Evolutionary conservation across 2,329 filamentous ascomycete species (phyloP).

Genomic region (Aspergillus jensenii): DNA sequence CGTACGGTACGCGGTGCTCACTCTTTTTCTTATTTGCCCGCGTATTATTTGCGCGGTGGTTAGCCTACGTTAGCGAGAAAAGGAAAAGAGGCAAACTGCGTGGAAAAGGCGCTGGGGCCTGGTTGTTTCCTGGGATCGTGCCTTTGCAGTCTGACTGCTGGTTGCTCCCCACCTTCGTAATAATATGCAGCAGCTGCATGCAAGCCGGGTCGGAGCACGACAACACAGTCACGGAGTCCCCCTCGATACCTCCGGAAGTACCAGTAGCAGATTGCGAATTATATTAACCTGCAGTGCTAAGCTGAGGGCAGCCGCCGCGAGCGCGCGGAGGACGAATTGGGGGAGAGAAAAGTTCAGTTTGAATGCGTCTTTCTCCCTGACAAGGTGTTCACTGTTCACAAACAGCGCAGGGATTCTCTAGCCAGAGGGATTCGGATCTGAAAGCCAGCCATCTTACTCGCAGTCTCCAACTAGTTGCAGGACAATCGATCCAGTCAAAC

Average conservation of each 20-base stretch:
- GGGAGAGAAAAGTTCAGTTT: neutral
- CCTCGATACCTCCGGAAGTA: neutral
- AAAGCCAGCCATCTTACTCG: conserved; percentile 9
- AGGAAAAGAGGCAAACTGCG: conserved; percentile 3
- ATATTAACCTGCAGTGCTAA: conserved; percentile 10
- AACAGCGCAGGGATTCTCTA: neutral
- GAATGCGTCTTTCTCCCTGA: neutral
- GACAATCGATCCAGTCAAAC: conserved; percentile 12
- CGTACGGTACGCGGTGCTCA: neutral
- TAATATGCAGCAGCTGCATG: conserved; percentile 13
- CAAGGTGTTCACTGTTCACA: conserved; percentile 2
- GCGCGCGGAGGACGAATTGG: conserved; percentile 6
- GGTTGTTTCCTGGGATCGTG: conserved; percentile 7
- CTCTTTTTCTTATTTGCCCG: neutral
- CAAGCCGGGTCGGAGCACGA: conserved; percentile 14
- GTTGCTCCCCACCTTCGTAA: conserved; percentile 12
- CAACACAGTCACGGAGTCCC: neutral
- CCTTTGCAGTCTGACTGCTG: neutral
- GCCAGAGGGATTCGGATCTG: conserved; percentile 5
- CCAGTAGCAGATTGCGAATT: neutral
- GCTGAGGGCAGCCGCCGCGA: conserved; percentile 3
- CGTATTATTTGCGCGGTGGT: neutral
- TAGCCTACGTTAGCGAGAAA: neutral
- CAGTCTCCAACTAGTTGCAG: conserved; percentile 11
- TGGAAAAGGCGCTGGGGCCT: conserved; percentile 1